Percentiles rank a stretch among this genome's conserved stretches.
Conservation (phyloP, 2,329 filamentous ascomycete genomes). For the Penicillium sp. region DNA sequence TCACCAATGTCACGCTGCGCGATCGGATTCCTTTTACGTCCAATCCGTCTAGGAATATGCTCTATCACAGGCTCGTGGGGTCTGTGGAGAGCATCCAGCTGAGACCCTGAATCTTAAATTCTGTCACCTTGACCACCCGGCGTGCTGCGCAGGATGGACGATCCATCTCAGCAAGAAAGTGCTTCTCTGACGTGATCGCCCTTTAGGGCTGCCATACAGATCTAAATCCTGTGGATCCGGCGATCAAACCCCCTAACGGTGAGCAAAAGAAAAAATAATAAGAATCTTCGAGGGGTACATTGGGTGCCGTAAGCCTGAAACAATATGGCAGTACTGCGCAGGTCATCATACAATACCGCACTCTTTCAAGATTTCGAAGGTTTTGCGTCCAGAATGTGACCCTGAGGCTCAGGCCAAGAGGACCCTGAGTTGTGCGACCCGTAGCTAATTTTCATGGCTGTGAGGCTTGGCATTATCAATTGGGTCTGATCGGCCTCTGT, state of each 20-base stretch:
- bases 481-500: not conserved
- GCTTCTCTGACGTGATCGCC: not conserved
- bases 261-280: not conserved
- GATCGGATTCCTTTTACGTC: not conserved
- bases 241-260: not conserved
- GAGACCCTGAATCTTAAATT: not conserved
- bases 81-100: not conserved
- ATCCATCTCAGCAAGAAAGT: not conserved
- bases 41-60: not conserved
- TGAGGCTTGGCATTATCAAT: not conserved
- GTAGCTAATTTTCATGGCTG: not conserved
- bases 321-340: too few relatives aligned
- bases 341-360: too few relatives aligned
- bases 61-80: not conserved
- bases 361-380: too few relatives aligned
- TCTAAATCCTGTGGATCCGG: not conserved
- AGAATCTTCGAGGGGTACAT: not conserved
- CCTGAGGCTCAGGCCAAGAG: not conserved
- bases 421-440: not conserved
- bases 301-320: too few relatives aligned
- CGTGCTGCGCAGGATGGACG: not conserved
- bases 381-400: too few relatives aligned
- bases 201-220: not conserved
- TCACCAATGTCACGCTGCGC: not conserved
- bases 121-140: not conserved